Conservation (phyloP, 2,329 filamentous ascomycete genomes). For the Paraconiothyrium sp. region DNA sequence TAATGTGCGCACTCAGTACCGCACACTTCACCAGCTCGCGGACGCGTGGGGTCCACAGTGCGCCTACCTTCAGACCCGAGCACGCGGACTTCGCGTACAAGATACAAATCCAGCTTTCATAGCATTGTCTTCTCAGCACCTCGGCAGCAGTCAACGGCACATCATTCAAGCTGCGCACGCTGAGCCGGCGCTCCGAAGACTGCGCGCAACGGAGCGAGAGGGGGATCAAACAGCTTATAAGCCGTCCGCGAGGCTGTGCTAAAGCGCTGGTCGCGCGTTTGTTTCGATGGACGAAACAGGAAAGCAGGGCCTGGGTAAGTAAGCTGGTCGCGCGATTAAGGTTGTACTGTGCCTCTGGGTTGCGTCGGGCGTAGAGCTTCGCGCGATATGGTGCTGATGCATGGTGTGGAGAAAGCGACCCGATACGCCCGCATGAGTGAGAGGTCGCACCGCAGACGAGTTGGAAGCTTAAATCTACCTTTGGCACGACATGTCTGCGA, state of each 20-base stretch:
- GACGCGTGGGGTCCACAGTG: background rate
- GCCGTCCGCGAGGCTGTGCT: constrained; percentile 11
- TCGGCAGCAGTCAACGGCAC: background rate
- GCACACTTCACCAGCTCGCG: too few species aligned
- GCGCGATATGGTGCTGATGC: constrained; percentile 3
- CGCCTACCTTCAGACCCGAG: background rate
- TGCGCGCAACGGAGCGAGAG: background rate
- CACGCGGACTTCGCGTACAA: background rate
- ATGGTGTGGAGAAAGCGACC: too few species aligned
- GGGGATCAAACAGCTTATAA: constrained; percentile 13
- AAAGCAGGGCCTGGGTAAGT: background rate
- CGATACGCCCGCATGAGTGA: background rate
- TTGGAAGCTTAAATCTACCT: background rate
- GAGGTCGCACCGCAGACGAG: background rate
- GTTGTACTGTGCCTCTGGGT: constrained; percentile 3
- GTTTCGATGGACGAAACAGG: background rate
- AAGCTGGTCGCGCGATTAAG: background rate
- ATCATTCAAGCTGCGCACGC: background rate
- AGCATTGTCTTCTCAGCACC: background rate
- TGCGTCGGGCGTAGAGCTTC: constrained; percentile 6
- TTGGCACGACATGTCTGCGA: background rate
- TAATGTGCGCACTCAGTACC: background rate
- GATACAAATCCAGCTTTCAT: background rate
- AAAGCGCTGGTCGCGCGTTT: background rate
- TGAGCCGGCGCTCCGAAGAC: constrained; percentile 7